Base-by-base conservation (phyloP, 1,284 basidiomycete genomes). In the Phylloporus sp. region DNA sequence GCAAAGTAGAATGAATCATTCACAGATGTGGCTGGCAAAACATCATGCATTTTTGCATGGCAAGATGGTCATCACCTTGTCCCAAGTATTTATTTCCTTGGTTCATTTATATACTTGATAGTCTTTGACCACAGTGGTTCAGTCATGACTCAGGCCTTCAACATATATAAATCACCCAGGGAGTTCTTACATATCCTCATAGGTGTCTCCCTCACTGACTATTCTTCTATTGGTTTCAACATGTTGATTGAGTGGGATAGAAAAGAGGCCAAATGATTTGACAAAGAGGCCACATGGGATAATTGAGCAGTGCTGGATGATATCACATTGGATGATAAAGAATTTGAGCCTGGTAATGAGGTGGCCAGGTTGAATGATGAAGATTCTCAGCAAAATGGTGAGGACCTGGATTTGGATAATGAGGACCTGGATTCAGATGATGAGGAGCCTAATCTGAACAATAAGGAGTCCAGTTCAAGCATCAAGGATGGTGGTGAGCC, bases 31-130 rank as follows among this genome's bases (percentile, higher is more conserved):
- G 32, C 53, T 2, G 46, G 53, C 0, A 61, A 58, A 39, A 32
- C 29, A 32, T 61, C 46, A 2, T 61, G 60, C 20, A n/a, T 50
- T 7, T 17, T 61, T 4, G 44, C 34, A 3, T 34, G 2, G 1
- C 53, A 61, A 39, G 60, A 61, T 32, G 60, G 60, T 15, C 18
- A n/a, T 2, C 31, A 59, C 26, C 40, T 11, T 11, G 24, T 59
- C 29, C 52, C 50, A 7, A 34, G 50, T n/a, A 42, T 59, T 28
- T 24, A 17, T 8, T 6, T 59, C 13, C 58, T 59, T 12, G 17
- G 50, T 6, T 44, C 39, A 15, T 44, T 17, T 34, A 54, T 59
- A 13, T 54, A 54, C 37, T 26, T 59, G 6, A 44, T 31, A 20
- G 44, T 11, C 5, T 59, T 59, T 13, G 49, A 59, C 40, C 39